Base-by-base conservation (phyloP, 345 rosid genomes). In the Turritis glabra region DNA sequence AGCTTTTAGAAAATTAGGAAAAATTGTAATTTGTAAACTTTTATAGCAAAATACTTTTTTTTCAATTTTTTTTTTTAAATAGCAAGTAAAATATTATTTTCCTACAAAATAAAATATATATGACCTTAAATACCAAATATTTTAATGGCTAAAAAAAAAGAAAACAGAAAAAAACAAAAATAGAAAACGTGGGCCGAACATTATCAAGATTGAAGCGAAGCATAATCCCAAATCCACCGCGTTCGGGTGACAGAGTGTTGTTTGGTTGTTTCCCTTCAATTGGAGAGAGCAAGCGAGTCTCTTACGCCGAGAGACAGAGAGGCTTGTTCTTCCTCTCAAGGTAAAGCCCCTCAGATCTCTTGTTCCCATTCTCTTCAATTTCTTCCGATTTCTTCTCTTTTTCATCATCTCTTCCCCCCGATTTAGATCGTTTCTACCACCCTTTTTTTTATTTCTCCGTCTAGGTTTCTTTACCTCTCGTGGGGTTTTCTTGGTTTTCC, bases 171-270 rank as follows among this genome's bases (percentile, higher is more conserved):
- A 62, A 11, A 23, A 61, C 4, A 23, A 30, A 17, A 41, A 43
- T 2, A 25, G 32, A 38, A 75, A 67, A 51, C 69, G 69, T 69
- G 75, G 79, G 65, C 71, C 71, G 65, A 53, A 69, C 75, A 76
- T 43, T 69, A 61, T 41, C 58, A 76, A 61, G 57, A 61, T 22
- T 21, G 48, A 32, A 53, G 55, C 47, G 65, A 57, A 43, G 70
- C 75, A 69, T 51, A 67, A 67, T 27, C 79, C 56, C 74, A 76
- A n/a, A n/a, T 7, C 41, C 66, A n/a, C n/a, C n/a, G n/a, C n/a
- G n/a, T 26, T 54, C 8, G 69, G 33, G 43, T 62, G 75, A 76
- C 75, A 76, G 80, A 76, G 80, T 53, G 65, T 61, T 32, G n/a
- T 51, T 15, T 47, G 17, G 47, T 48, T 56, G 35, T n/a, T 18